Evolutionary conservation across 495 filamentous ascomycete species (phyloP).

Genomic region (Xylona heveae): DNA sequence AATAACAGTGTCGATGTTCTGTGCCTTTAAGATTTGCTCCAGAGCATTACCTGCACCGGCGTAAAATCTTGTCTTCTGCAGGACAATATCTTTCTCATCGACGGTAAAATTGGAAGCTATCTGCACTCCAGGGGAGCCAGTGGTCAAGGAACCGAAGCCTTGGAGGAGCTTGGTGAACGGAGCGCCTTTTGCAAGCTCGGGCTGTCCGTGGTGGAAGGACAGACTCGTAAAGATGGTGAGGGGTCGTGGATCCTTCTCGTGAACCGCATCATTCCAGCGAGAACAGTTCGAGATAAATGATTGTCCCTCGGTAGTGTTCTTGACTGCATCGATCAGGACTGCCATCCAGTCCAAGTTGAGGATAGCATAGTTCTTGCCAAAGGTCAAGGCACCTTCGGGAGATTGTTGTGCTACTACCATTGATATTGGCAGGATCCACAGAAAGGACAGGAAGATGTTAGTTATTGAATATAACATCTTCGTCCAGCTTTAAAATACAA

Average conservation of each 20-base stretch:
- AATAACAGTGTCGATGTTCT: constrained; percentile 21
- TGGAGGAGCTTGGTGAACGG: constrained; percentile 16
- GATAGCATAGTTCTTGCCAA: constrained; percentile 19
- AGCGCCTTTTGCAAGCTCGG: constrained; percentile 13
- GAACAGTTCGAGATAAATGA: constrained; percentile 11
- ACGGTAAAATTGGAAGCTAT: constrained; percentile 15
- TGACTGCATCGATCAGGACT: constrained; percentile 14
- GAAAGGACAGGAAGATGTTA: too few species aligned
- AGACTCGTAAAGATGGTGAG: constrained; percentile 21
- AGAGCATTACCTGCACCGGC: constrained; percentile 19
- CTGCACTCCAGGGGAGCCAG: constrained; percentile 8
- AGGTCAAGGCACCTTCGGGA: too few species aligned
- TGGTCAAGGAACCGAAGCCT: constrained; percentile 9
- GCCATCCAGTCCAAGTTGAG: constrained; percentile 25
- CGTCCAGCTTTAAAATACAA: too few species aligned
- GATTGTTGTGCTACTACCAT: too few species aligned
- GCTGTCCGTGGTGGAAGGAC: constrained; percentile 14
- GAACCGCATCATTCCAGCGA: constrained; percentile 20
- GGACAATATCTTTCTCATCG: constrained; percentile 16
- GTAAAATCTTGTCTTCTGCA: constrained; percentile 23
- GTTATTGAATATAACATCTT: too few species aligned
- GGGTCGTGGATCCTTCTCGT: constrained; percentile 13
- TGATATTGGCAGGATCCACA: too few species aligned
- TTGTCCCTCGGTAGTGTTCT: constrained; percentile 14
- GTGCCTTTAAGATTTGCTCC: constrained; percentile 21